phyloP scores from a whole-genome alignment of 2,329 filamentous ascomycete species.

The Trichoderma citrinoviride region DNA sequence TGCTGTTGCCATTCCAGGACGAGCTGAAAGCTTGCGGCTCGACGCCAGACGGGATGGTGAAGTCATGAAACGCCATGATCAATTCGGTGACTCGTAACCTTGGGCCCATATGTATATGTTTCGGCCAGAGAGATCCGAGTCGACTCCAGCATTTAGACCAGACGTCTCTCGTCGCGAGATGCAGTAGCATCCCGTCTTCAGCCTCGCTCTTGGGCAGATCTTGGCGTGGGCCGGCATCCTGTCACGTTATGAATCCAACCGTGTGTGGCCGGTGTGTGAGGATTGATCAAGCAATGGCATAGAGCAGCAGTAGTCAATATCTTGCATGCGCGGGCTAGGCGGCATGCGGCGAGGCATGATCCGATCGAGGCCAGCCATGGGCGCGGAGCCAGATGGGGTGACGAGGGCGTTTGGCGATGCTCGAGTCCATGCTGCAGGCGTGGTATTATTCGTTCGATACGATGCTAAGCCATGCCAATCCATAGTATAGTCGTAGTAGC shows the following conservation, averaged over 20 bases:
- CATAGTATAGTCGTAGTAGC: no score
- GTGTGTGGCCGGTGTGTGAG: background rate
- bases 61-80: background rate
- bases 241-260: background rate
- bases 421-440: no score
- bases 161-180: constrained; percentile 14
- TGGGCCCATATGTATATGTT: background rate
- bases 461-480: background rate
- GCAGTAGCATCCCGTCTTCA: constrained; percentile 20
- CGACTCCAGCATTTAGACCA: constrained; percentile 14
- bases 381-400: background rate
- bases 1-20: background rate
- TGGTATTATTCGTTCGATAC: no score
- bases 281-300: background rate
- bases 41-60: background rate
- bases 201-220: constrained; percentile 16
- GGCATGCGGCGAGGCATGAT: constrained; percentile 5
- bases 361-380: constrained; percentile 2
- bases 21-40: background rate
- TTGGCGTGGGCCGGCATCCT: constrained; percentile 11
- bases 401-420: background rate
- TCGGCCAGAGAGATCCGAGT: constrained; percentile 15
- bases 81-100: background rate
- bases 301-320: no score
- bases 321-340: background rate